Evolutionary conservation across 176 grass and related monocot species (phyloP).

Genomic region (Guadua angustifolia): DNA sequence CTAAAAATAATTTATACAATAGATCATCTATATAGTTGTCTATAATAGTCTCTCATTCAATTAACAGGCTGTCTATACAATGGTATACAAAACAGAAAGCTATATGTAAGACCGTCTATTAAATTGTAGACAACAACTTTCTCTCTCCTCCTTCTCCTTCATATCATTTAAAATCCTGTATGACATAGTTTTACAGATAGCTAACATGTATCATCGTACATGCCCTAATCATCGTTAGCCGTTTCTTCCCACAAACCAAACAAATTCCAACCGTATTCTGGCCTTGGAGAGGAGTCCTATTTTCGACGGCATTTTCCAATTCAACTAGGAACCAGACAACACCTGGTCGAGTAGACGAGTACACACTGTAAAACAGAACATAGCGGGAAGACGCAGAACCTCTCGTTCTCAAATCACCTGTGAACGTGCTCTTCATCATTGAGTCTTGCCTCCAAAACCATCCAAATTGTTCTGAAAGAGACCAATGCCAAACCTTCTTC

Average conservation of each 20-base stretch:
- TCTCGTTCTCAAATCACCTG: slow-evolving; percentile 8
- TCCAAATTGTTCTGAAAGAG: slow-evolving; percentile 28
- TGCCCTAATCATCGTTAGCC: background rate
- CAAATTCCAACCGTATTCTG: background rate
- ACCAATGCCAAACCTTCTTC: slow-evolving; percentile 14
- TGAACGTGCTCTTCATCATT: slow-evolving; percentile 20
- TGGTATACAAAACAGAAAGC: no score
- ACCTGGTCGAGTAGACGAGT: background rate
- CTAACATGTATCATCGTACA: no score
- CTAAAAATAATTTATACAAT: no score
- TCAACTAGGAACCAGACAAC: background rate
- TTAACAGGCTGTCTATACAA: no score
- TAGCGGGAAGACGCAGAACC: background rate
- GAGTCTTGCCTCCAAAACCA: slow-evolving; percentile 1
- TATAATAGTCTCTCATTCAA: no score
- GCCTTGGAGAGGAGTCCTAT: background rate
- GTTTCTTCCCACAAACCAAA: background rate
- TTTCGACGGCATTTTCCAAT: background rate
- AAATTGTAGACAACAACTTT: no score
- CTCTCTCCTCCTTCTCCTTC: no score
- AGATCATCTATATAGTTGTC: no score
- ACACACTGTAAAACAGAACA: background rate
- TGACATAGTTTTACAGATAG: no score
- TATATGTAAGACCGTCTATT: no score
- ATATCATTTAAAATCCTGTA: no score